Base-by-base conservation (phyloP, 2,329 filamentous ascomycete genomes). In the Hortaea sp. region DNA sequence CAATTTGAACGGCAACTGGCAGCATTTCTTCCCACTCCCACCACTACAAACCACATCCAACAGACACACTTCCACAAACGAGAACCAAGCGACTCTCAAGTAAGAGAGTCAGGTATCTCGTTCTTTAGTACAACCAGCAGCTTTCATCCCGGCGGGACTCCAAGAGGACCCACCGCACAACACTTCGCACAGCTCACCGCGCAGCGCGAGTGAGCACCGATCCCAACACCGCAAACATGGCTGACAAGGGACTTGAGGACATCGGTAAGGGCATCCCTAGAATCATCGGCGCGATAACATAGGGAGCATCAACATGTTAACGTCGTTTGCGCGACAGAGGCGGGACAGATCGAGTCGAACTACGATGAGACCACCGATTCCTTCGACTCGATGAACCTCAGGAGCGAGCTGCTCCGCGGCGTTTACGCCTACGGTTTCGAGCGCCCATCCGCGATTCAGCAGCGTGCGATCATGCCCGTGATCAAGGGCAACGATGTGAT, bases 391-490 rank as follows among this genome's bases (percentile, higher is more conserved):
- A 98, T 98, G 92, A 84, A 82, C 75, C 81, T 98, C 66, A 95
- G 94, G 82, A 69, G 88, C 57, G 92, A 98, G 79, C 85, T 98
- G 67, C 88, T 98, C 69, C 88, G 92, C 75, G 92, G 86, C 77
- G 88, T 98, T 71, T 98, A 97, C 73, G 92, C 92, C 70, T 98
- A 98, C 72, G 92, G 92, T 85, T 98, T 98, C 78, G 92, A 98
- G 82, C 89, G 92, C 61, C 92, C 92, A 55, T 98, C 92, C 75
- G 90, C 92, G 70, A 98, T 98, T 64, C 92, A 98, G 85, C 88
- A 95, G 84, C 90, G 94, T 69, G 92, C 92, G 63, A 98, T 98
- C 74, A 94, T 97, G 85, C 94, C 92, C 67, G 92, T 98, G 69
- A 97, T 98, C 79, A 95, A 97, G 82, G 89, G 88, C 63, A 88